Evolutionary conservation across 805 yeast genomes (phyloP).

Genomic region (Kuraishia floccosa): DNA sequence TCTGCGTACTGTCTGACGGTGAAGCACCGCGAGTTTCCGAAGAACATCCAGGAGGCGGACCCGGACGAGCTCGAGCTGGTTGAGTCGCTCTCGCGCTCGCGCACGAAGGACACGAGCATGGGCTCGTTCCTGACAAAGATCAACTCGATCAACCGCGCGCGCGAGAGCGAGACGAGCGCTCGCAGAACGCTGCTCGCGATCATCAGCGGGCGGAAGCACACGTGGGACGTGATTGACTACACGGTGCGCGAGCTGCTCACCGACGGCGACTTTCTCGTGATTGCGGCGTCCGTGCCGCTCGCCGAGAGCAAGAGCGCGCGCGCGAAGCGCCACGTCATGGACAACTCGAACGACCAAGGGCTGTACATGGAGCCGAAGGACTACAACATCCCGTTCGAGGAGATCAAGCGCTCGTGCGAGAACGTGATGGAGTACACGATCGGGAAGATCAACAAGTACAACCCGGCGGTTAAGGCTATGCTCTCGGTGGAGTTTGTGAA

Average conservation of each 20-base stretch:
- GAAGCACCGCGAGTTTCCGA: slow-evolving; percentile 24
- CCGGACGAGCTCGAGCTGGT: not conserved
- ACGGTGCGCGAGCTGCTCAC: slow-evolving; percentile 35
- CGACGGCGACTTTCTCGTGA: slow-evolving; percentile 55
- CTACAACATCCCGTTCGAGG: slow-evolving; percentile 9
- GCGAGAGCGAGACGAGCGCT: not conserved
- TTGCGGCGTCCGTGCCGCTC: slow-evolving; percentile 30
- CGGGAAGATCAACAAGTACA: slow-evolving; percentile 6
- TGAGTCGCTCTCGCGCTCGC: not conserved
- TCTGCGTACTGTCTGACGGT: slow-evolving; percentile 27
- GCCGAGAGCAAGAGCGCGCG: slow-evolving; percentile 1
- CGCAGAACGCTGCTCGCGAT: slow-evolving; percentile 41
- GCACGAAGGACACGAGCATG: not conserved
- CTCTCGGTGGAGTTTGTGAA: slow-evolving; percentile 49
- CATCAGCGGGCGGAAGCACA: slow-evolving; percentile 53
- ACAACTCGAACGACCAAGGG: slow-evolving; percentile 9
- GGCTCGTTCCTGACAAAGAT: slow-evolving; percentile 2
- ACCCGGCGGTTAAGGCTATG: slow-evolving; percentile 27
- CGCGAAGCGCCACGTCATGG: slow-evolving; percentile 6
- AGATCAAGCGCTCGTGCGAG: slow-evolving; percentile 15
- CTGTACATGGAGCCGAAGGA: slow-evolving; percentile 7
- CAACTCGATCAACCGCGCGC: not conserved
- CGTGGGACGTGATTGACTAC: slow-evolving; percentile 72
- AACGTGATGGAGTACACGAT: slow-evolving; percentile 12
- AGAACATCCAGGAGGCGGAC: not conserved